Evolutionary conservation across 805 yeast species (phyloP).

Genomic region (Candida michaelii): DNA sequence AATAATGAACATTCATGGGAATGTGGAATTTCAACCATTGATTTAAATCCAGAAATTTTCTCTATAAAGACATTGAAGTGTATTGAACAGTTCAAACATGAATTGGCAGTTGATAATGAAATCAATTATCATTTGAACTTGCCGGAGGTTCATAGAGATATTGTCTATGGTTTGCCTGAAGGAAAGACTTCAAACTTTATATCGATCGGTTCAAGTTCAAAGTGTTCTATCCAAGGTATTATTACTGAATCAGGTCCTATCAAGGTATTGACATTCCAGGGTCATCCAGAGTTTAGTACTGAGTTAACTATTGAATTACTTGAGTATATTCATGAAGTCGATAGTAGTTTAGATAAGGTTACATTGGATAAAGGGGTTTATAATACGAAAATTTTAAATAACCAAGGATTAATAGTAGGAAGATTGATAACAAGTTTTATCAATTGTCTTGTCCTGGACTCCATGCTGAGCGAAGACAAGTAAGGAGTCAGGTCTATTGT

Average conservation of each 20-base stretch:
- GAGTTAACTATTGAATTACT: slow-evolving; percentile 29
- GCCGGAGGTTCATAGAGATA: slow-evolving; percentile 39
- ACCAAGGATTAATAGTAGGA: slow-evolving; percentile 43
- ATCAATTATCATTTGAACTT: slow-evolving; percentile 30
- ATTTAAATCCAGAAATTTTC: slow-evolving; percentile 42
- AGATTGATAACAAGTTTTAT: slow-evolving; percentile 37
- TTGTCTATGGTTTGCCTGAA: slow-evolving; percentile 40
- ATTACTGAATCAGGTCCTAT: slow-evolving; percentile 43
- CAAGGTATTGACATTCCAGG: slow-evolving; percentile 70
- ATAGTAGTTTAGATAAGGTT: slow-evolving; percentile 20
- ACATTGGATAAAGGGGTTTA: slow-evolving; percentile 28
- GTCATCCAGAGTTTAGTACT: slow-evolving; percentile 79
- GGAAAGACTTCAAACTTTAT: slow-evolving; percentile 31
- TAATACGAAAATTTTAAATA: slow-evolving; percentile 29
- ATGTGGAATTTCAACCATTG: slow-evolving; percentile 55
- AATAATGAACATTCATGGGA: slow-evolving; percentile 70
- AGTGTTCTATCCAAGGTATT: slow-evolving; percentile 68
- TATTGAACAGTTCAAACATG: slow-evolving; percentile 33
- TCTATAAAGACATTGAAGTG: slow-evolving; percentile 17
- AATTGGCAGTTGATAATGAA: slow-evolving; percentile 16
- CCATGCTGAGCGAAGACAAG: too few relatives aligned
- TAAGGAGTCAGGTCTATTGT: too few relatives aligned
- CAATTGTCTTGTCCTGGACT: slow-evolving; percentile 10
- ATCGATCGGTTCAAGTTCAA: slow-evolving; percentile 52
- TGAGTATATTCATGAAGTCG: slow-evolving; percentile 18